Conservation (phyloP, 352 stramenopile genomes). For the Peronosclerospora sorghi region DNA sequence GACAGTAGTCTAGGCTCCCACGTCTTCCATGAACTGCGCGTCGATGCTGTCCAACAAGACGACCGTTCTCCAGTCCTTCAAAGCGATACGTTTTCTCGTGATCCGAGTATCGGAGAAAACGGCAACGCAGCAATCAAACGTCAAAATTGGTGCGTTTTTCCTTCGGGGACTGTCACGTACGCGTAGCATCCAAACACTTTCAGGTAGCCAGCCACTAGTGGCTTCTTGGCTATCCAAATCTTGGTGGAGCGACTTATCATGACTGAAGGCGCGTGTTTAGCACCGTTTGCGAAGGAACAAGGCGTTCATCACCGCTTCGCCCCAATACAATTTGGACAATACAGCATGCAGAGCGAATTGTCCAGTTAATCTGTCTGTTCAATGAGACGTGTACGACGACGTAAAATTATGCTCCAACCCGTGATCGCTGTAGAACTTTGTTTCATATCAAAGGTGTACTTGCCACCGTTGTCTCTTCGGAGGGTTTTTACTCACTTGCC, state of each 20-base stretch:
- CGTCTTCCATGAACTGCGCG: too few species aligned
- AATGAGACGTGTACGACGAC: neutral
- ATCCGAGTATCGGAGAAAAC: neutral
- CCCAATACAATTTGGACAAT: neutral
- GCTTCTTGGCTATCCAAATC: neutral
- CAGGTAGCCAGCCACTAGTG: neutral
- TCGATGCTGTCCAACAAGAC: too few species aligned
- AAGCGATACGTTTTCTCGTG: neutral
- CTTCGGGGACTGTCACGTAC: neutral
- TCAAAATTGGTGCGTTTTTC: neutral
- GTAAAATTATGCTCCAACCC: neutral
- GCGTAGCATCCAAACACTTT: neutral
- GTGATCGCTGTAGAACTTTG: neutral
- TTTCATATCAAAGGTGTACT: neutral
- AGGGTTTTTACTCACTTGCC: neutral
- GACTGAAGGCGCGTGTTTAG: neutral
- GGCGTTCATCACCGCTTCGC: neutral
- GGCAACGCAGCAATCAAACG: neutral
- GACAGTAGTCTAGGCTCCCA: too few species aligned
- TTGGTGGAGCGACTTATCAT: neutral
- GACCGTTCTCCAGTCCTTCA: too few species aligned
- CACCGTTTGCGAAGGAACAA: neutral
- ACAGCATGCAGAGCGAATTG: neutral
- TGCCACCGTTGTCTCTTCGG: neutral
- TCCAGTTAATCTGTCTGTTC: neutral